Base-by-base conservation (phyloP, 345 rosid genomes). In the Streptanthus diversifolius region DNA sequence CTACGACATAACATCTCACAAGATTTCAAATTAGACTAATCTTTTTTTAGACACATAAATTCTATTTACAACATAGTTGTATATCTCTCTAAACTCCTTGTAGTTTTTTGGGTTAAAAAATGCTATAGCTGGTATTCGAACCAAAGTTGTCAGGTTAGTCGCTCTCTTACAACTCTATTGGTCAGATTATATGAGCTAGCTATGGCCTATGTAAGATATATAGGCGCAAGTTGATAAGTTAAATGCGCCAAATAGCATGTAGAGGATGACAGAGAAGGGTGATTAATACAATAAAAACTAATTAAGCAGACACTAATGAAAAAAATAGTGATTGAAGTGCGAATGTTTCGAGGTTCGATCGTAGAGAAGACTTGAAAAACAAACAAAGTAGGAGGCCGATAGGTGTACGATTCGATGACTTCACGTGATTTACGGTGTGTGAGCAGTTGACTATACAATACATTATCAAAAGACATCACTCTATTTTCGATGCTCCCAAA, bases 361-460 rank as follows among this genome's bases (percentile, higher is more conserved):
- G 61, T 57, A 74, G 60, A 27, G 71, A 74, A 74, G 60, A 74
- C 53, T 74, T 74, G 24, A 37, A 57, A 65, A 56, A 19, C 43
- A 66, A 74, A 66, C 43, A 57, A 74, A 73, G 66, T 66, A 66
- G 65, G 77, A 73, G 77, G 77, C 49, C 40, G 65, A 66, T 65
- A 66, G 72, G 72, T 57, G 77, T 66, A 45, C 72, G 79, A 14
- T 68, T 75, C 79, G 79, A 75, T 62, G 57, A 75, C 69, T 75
- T 68, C 64, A 75, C 74, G 79, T 75, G 79, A 75, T 68, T 75
- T 75, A 70, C 79, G 79, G 69, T 75, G 58, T 68, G 79, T 68
- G 74, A 61, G 24, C 64, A 75, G 79, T 75, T 75, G 79, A 75
- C 79, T 75, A 75, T 75, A 68, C 69, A 60, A 14, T 75, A 40